Conservation (phyloP, 495 filamentous ascomycete genomes). For the Penicillium flavigenum region DNA sequence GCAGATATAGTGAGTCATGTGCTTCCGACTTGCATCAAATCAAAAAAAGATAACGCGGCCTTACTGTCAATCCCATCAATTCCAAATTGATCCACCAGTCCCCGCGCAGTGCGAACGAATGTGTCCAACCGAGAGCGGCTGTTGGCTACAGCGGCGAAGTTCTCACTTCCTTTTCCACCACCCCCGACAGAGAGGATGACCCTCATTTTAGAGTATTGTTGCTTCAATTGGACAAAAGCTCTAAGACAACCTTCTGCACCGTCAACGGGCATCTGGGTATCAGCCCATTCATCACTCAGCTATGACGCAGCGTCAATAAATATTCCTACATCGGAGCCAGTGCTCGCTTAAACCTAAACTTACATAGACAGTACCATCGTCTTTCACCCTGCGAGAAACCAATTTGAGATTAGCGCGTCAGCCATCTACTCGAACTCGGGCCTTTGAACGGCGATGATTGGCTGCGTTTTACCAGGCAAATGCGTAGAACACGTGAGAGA, state of each 20-base stretch:
- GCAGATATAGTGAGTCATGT: neutral
- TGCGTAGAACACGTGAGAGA: slow-evolving; percentile 85
- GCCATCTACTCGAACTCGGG: slow-evolving; percentile 22
- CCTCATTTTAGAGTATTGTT: slow-evolving; percentile 70
- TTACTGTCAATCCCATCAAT: slow-evolving; percentile 87
- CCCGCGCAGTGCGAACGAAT: slow-evolving; percentile 70
- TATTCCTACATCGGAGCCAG: slow-evolving; percentile 4
- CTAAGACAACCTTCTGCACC: slow-evolving; percentile 74
- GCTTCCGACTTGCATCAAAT: neutral
- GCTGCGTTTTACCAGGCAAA: slow-evolving; percentile 63
- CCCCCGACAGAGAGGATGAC: slow-evolving; percentile 86
- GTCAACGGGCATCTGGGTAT: slow-evolving; percentile 76
- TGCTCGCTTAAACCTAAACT: slow-evolving; percentile 17
- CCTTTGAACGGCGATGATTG: slow-evolving; percentile 18
- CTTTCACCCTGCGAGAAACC: slow-evolving; percentile 58
- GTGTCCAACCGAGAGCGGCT: slow-evolving; percentile 59
- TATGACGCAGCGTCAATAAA: slow-evolving; percentile 40
- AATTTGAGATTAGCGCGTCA: slow-evolving; percentile 32
- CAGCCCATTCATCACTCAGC: slow-evolving; percentile 86
- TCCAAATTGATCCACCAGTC: slow-evolving; percentile 69
- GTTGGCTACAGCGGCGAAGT: slow-evolving; percentile 71
- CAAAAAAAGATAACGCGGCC: slow-evolving; percentile 5
- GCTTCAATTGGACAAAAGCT: slow-evolving; percentile 72
- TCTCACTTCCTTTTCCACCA: slow-evolving; percentile 72
- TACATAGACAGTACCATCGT: slow-evolving; percentile 82